Evolutionary conservation across 2,329 filamentous ascomycete species (phyloP).

Genomic region (Mycogone perniciosa): DNA sequence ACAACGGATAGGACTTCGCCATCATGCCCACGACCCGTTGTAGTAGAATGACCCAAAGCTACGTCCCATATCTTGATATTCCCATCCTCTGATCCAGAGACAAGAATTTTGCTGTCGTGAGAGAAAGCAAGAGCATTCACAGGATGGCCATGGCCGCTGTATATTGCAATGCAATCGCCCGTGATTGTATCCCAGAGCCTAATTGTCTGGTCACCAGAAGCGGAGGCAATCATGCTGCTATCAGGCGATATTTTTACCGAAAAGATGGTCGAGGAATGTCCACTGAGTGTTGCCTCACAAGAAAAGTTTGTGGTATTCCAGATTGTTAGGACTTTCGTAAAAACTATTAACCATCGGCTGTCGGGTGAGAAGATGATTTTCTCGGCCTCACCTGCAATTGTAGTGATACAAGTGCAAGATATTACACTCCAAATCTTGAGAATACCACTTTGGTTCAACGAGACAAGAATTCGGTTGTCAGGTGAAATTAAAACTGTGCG

Average conservation of each 20-base stretch:
- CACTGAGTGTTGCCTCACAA: not conserved
- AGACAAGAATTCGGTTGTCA: no score
- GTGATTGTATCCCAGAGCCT: not conserved
- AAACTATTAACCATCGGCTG: not conserved
- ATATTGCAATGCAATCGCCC: not conserved
- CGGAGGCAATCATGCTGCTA: not conserved
- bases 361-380: not conserved
- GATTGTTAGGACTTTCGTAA: no score
- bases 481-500: no score
- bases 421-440: no score
- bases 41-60: rapidly evolving
- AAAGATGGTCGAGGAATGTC: not conserved
- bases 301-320: not conserved
- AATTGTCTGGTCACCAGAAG: not conserved
- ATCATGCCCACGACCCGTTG: not conserved
- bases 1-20: not conserved
- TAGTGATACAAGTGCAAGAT: no score
- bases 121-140: not conserved
- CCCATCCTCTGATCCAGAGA: not conserved
- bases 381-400: no score
- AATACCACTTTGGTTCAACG: no score
- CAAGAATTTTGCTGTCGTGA: not conserved
- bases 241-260: not conserved
- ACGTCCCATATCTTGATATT: not conserved
- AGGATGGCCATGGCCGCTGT: not conserved